phyloP scores from a whole-genome alignment of 1,284 basidiomycete species.

The Malassezia vespertilionis region DNA sequence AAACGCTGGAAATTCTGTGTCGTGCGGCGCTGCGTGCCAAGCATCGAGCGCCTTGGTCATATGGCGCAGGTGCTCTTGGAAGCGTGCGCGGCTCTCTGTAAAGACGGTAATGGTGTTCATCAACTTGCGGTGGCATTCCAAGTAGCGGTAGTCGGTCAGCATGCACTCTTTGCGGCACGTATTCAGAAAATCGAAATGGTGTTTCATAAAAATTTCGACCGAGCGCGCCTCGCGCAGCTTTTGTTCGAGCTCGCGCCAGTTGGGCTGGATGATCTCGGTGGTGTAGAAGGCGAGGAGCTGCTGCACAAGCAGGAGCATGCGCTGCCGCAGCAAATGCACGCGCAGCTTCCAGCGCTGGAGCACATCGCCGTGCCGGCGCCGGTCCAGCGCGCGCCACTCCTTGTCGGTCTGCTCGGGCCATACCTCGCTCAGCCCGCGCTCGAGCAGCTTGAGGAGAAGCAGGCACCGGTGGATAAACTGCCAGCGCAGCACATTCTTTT shows the following conservation, averaged over 20 bases:
- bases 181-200: conserved; percentile 45
- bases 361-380: conserved; percentile 16
- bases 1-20: conserved; percentile 15
- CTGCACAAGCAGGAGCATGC: conserved; percentile 45
- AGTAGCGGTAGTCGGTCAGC: conserved; percentile 39
- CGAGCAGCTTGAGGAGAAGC: conserved; percentile 42
- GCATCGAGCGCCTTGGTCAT: conserved; percentile 25
- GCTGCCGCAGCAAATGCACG: conserved; percentile 34
- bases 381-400: conserved; percentile 27
- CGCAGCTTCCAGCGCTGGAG: conserved; percentile 43
- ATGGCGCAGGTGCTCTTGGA: conserved; percentile 26
- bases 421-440: conserved; percentile 32
- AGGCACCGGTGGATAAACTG: conserved; percentile 42
- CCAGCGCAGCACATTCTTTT: conserved; percentile 45
- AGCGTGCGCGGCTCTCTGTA: conserved; percentile 27
- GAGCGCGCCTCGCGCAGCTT: conserved; percentile 36
- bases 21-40: conserved; percentile 22
- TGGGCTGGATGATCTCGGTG: conserved; percentile 42
- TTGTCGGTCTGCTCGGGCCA: conserved; percentile 35
- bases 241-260: conserved; percentile 37
- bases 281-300: conserved; percentile 42
- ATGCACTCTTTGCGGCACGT: conserved; percentile 42
- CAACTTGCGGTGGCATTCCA: conserved; percentile 32
- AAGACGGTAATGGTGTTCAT: conserved; percentile 34
- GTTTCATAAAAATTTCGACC: conserved; percentile 45